Base-by-base conservation (phyloP, 352 stramenopile species). In the Phytophthora ramorum region DNA sequence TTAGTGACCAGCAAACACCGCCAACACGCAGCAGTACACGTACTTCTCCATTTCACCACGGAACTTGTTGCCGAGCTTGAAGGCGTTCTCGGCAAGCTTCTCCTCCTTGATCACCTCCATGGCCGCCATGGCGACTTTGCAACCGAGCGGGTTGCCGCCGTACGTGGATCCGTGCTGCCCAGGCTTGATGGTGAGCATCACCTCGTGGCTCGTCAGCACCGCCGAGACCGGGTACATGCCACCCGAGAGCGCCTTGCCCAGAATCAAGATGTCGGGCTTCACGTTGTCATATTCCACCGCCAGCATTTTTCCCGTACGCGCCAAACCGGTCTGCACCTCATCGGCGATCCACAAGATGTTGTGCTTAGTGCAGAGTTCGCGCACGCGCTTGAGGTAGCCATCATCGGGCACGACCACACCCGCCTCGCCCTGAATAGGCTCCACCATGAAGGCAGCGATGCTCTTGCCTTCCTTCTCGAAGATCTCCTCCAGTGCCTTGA, bases 321-420 rank as follows among this genome's bases (percentile, higher is more conserved):
- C 97, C 17, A 99, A 79, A 19, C 98, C 98, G 3, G 97, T 96
- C 75, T 99, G 98, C 17, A 99, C 97, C 81, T 99, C 98, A 82
- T 99, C 98, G 19, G 95, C 97, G 74, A 99, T 99, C 78, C 99
- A 90, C 17, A 99, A 85, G n/a, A 99, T 86, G 75, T 99, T 99
- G 92, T 99, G 84, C 80, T 99, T 97, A 64, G 95, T 85, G 75
- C 97, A 99, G 20, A 99, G 71, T 60, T 94, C 84, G 9, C 87
- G 87, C 47, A 96, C 86, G 28, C 82, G 78, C 50, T 84, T 84
- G 67, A 99, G 87, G 26, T 32, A 32, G 26, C 26, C 26, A 32
- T 32, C 26, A 32, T 32, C 26, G 26, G 26, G 26, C 26, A 32
- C 26, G 26, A 32, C 26, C 26, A 32, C 4, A 32, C 26, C 26